phyloP scores from a whole-genome alignment of 2,329 filamentous ascomycete species.

The Ilyonectria sp. region DNA sequence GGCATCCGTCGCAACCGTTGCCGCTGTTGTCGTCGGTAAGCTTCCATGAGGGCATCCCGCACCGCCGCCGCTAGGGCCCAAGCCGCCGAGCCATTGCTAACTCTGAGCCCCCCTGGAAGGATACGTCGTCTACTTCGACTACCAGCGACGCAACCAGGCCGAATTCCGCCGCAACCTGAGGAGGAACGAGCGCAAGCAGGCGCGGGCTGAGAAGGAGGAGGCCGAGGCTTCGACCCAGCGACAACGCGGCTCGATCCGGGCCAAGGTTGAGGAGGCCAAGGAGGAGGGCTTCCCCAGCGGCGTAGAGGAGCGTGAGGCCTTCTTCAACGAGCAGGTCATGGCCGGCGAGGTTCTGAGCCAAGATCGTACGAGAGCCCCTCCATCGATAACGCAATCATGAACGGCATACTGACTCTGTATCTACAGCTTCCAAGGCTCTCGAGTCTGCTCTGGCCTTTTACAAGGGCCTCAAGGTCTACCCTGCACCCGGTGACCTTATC shows the following conservation, averaged over 20 bases:
- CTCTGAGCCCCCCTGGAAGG: conserved; percentile 56
- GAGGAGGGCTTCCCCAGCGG: conserved; percentile 92
- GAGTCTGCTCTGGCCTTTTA: conserved; percentile 97
- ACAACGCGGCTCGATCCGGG: conserved; percentile 82
- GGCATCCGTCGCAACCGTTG: conserved; percentile 73
- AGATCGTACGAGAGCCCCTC: conserved; percentile 75
- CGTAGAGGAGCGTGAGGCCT: conserved; percentile 93
- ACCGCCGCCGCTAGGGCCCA: conserved; percentile 4
- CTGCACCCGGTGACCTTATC: conserved; percentile 92
- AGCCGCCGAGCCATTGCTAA: conserved; percentile 34
- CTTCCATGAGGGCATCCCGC: conserved; percentile 12
- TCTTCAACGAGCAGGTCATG: conserved; percentile 97
- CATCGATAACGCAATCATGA: not conserved
- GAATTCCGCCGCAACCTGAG: conserved; percentile 79
- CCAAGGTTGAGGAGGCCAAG: conserved; percentile 84
- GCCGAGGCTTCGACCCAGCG: conserved; percentile 75
- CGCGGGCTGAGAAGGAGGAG: conserved; percentile 80
- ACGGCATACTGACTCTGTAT: conserved; percentile 33
- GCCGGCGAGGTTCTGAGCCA: conserved; percentile 86
- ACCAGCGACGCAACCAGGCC: conserved; percentile 74
- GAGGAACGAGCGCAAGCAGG: conserved; percentile 82
- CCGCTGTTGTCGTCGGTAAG: conserved; percentile 73
- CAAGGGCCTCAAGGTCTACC: conserved; percentile 98
- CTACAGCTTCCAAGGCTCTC: conserved; percentile 75
- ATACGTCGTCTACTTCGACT: conserved; percentile 79